Conservation (phyloP, 2,329 filamentous ascomycete species). For the Fusarium paranaense region DNA sequence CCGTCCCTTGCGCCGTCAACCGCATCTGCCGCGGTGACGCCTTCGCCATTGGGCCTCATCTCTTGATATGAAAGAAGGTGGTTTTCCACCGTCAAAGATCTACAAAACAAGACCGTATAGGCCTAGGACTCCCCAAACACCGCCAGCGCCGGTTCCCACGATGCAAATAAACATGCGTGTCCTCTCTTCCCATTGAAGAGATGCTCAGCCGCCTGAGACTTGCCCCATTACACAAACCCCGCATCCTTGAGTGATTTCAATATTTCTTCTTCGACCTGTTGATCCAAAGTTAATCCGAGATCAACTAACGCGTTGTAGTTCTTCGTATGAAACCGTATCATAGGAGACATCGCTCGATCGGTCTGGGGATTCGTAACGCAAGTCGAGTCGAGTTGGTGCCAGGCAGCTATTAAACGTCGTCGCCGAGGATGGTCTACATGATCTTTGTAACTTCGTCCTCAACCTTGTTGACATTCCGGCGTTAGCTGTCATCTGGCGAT, state of each 20-base stretch:
- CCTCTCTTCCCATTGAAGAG: slow-evolving; percentile 51
- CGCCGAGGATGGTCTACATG: slow-evolving; percentile 68
- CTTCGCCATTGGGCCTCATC: slow-evolving; percentile 41
- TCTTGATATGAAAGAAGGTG: slow-evolving; percentile 57
- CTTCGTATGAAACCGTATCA: slow-evolving; percentile 17
- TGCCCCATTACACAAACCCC: slow-evolving; percentile 46
- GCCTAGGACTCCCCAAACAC: slow-evolving; percentile 49
- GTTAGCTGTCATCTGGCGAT: slow-evolving; percentile 46
- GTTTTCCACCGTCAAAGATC: slow-evolving; percentile 60
- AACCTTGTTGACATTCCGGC: slow-evolving; percentile 66
- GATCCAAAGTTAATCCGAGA: slow-evolving; percentile 46
- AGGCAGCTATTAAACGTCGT: slow-evolving; percentile 33
- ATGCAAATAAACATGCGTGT: slow-evolving; percentile 44
- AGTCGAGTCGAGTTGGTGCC: slow-evolving; percentile 21
- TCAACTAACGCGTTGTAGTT: slow-evolving; percentile 20
- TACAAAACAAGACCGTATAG: slow-evolving; percentile 50
- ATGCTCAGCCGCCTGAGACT: slow-evolving; percentile 48
- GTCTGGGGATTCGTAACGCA: slow-evolving; percentile 30
- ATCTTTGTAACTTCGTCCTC: slow-evolving; percentile 92
- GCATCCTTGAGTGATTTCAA: slow-evolving; percentile 43
- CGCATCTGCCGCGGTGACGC: slow-evolving; percentile 14
- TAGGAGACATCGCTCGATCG: slow-evolving; percentile 28
- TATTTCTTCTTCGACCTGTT: slow-evolving; percentile 45
- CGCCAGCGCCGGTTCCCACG: slow-evolving; percentile 43
- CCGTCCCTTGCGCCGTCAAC: slow-evolving; percentile 11